Percentiles rank a stretch among this genome's conserved stretches.
phyloP scores from a whole-genome alignment of 495 filamentous ascomycete species.

The Pyronema domesticum region DNA sequence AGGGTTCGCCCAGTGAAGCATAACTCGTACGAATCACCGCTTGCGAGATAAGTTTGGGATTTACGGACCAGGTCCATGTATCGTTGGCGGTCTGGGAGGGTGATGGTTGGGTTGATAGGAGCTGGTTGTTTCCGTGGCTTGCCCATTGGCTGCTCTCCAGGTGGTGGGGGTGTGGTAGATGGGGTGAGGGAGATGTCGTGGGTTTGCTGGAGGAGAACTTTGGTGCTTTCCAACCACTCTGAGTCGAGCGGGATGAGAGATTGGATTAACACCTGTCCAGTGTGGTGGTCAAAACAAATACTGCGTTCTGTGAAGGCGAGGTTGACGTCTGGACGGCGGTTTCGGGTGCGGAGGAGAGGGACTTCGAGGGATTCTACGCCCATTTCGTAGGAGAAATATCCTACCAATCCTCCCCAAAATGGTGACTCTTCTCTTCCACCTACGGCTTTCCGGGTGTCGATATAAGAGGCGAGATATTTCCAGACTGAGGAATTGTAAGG shows the following conservation, averaged over 20 bases:
- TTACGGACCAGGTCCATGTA: constrained; percentile 31
- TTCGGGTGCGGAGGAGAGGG: constrained; percentile 7
- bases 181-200: constrained; percentile 13
- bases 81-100: constrained; percentile 2
- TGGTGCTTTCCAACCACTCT: constrained; percentile 13
- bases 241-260: constrained; percentile 30
- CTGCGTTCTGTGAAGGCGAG: constrained; percentile 63
- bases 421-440: constrained; percentile 31
- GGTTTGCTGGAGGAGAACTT: constrained; percentile 8
- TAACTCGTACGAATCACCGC: constrained; percentile 83
- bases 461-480: constrained; percentile 39
- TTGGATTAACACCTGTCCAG: constrained; percentile 47
- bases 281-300: constrained; percentile 58
- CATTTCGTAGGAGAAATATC: constrained; percentile 78
- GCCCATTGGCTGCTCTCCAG: background rate
- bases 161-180: constrained; percentile 13
- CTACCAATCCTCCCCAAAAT: constrained; percentile 82
- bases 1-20: constrained; percentile 65
- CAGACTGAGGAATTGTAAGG: constrained; percentile 32
- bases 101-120: constrained; percentile 5
- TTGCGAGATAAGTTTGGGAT: constrained; percentile 53
- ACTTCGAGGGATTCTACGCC: constrained; percentile 48
- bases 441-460: constrained; percentile 33
- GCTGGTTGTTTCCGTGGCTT: background rate
- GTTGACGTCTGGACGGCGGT: constrained; percentile 45